These are phyloP conservation scores for Meyerozyma smithsonii DNA, from an alignment of 1,139 yeast genomes.

Conservation along the genomic window DNA sequence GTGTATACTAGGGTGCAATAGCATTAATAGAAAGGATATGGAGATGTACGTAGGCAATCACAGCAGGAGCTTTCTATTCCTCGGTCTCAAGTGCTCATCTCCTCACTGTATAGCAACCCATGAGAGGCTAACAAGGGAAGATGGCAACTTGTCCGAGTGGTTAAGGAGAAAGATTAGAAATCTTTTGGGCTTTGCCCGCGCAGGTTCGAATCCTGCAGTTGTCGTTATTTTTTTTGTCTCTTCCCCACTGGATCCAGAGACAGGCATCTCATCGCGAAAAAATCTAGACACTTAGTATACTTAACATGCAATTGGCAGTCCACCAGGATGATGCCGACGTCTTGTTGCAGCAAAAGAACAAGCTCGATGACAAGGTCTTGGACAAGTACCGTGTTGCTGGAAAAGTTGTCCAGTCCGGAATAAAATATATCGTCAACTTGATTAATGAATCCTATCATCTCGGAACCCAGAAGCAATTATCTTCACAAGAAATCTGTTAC, in stretches of 20 bases:
- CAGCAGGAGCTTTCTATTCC: too few relatives aligned
- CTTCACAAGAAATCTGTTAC: conserved; percentile 74
- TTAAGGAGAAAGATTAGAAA: conserved; percentile 52
- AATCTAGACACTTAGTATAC: background rate
- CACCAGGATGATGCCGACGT: conserved; percentile 70
- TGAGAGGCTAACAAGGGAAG: background rate
- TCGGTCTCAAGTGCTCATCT: too few relatives aligned
- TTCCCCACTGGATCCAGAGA: conserved; percentile 2
- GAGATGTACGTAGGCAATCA: too few relatives aligned
- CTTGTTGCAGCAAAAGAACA: conserved; percentile 70
- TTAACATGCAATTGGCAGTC: conserved; percentile 55
- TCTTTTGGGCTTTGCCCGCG: conserved; percentile 38
- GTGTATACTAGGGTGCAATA: conserved; percentile 1
- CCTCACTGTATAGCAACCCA: too few relatives aligned
- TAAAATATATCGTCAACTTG: conserved; percentile 59
- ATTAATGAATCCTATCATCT: conserved; percentile 70
- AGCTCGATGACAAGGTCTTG: conserved; percentile 54
- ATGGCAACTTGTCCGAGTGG: conserved; percentile 50
- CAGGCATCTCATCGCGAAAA: conserved; percentile 5
- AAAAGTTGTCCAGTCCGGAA: conserved; percentile 83
- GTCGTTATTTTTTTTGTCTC: conserved; percentile 18
- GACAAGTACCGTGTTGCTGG: conserved; percentile 90
- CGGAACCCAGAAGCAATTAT: conserved; percentile 34
- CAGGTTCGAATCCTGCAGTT: conserved; percentile 34
- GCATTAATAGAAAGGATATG: conserved; percentile 1